Evolutionary conservation across 345 rosid species (phyloP).

Genomic region (Ceriops tagal): DNA sequence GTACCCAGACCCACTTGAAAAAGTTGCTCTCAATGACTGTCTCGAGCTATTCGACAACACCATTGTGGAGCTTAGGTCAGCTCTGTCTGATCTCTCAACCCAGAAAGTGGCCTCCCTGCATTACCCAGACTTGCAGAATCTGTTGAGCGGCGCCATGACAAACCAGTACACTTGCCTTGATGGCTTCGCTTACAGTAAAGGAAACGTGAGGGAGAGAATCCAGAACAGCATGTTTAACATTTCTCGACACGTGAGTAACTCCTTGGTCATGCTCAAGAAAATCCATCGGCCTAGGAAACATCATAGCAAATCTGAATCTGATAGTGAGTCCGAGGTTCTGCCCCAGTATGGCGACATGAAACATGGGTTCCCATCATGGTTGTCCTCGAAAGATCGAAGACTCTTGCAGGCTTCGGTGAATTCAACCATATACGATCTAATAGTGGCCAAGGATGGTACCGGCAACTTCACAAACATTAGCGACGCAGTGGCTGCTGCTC

Average conservation of each 20-base stretch:
- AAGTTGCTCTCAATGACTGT: conserved; percentile 59
- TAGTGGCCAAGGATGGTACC: conserved; percentile 70
- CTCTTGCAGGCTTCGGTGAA: conserved; percentile 37
- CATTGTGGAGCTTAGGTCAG: conserved; percentile 38
- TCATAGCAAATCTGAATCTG: not conserved
- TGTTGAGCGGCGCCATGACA: conserved; percentile 71
- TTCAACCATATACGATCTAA: conserved; percentile 37
- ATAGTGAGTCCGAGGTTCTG: conserved; percentile 22
- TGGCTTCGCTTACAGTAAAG: conserved; percentile 51
- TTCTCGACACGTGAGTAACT: conserved; percentile 57
- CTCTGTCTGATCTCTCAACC: conserved; percentile 43
- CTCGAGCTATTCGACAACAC: conserved; percentile 53
- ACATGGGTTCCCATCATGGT: conserved; percentile 61
- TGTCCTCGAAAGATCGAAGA: conserved; percentile 44
- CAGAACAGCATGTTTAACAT: conserved; percentile 45
- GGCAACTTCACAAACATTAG: conserved; percentile 57
- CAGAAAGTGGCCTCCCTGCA: conserved; percentile 24
- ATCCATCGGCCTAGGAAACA: conserved; percentile 36
- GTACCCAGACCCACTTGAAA: conserved; percentile 33
- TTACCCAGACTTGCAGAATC: conserved; percentile 51
- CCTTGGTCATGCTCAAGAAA: conserved; percentile 59
- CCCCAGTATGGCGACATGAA: conserved; percentile 36
- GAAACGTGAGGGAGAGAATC: conserved; percentile 36
- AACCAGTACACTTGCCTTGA: conserved; percentile 91
- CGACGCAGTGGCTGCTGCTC: conserved; percentile 70